Evolutionary conservation across 2,329 filamentous ascomycete species (phyloP), one percentile per base, ranked within the genome.

Genomic region (Botryotinia calthae): DNA sequence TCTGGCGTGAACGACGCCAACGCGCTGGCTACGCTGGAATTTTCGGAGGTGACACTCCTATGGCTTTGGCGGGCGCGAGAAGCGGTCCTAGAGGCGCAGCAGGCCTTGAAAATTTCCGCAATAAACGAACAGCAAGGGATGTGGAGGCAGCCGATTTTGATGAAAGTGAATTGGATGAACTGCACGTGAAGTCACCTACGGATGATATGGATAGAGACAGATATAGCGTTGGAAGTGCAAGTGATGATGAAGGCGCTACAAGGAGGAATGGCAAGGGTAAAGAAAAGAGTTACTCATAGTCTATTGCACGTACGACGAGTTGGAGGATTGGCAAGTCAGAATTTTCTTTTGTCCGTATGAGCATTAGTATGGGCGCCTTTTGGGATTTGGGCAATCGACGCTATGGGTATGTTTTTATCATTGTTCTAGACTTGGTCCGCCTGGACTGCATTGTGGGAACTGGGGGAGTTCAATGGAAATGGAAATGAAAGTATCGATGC

Each of bases 141-240:
- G 82, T 91, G 7, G 89, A 91, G 79, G 86, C 88, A 0, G 87
- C 85, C 3, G 89, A 90, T 77, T 91, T 91, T 77, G 89, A 91
- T 76, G 90, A 91, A 83, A 88, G 85, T 75, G 88, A 90, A 80
- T 81, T 91, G 61, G 89, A 91, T 73, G 88, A 90, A 74, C 81
- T 91, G 56, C 87, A 89, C 75, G 76, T 81, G 22, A 68, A 72
- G 62, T 79, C 78, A 14, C 78, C 79, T n/a, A 79, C 76, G 18
- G 78, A 80, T 69, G 76, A 78, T 28, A 81, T 82, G 61, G 81
- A 81, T 37, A 82, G 84, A 61, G 83, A 85, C 72, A 84, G 84
- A 75, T 91, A 91, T 79, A 86, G 85, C 72, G 82, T 90, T 14
- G 89, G 87, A 28, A 87, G 84, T 28, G 87, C 84, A 69, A 89